Conservation (phyloP, 2,329 filamentous ascomycete genomes). For the Lecanicillium sp. region DNA sequence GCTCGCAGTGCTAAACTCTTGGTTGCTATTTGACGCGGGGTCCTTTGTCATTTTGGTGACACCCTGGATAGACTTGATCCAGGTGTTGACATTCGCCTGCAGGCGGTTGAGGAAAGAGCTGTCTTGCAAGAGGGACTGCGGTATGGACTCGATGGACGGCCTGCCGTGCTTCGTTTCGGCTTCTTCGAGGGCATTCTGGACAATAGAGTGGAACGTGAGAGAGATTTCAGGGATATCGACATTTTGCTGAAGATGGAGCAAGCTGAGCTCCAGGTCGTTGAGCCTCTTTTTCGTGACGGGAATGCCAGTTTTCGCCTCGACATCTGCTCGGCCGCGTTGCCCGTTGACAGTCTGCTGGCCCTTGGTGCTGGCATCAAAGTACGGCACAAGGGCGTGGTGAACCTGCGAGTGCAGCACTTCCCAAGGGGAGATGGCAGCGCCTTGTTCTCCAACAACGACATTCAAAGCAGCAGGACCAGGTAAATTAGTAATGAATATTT, state of each 20-base stretch:
- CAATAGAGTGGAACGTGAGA: slow-evolving; percentile 78
- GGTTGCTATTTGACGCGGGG: slow-evolving; percentile 51
- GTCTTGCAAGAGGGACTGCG: slow-evolving; percentile 68
- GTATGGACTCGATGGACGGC: slow-evolving; percentile 71
- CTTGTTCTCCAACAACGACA: slow-evolving; percentile 59
- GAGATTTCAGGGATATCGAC: slow-evolving; percentile 93
- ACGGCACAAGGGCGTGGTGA: slow-evolving; percentile 84
- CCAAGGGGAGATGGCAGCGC: slow-evolving; percentile 70
- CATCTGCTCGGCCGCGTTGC: slow-evolving; percentile 66
- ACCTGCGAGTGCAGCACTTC: slow-evolving; percentile 89
- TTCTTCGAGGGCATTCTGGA: slow-evolving; percentile 77
- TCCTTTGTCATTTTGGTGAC: slow-evolving; percentile 94
- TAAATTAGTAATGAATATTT: slow-evolving; percentile 89
- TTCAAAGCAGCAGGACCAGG: slow-evolving; percentile 70
- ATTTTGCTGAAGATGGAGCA: slow-evolving; percentile 92
- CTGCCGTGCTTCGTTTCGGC: slow-evolving; percentile 58
- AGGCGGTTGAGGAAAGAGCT: slow-evolving; percentile 89
- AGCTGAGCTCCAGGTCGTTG: slow-evolving; percentile 83
- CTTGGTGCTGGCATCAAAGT: slow-evolving; percentile 94
- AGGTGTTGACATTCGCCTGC: slow-evolving; percentile 88
- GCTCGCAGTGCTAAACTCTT: slow-evolving; percentile 61
- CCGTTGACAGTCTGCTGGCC: slow-evolving; percentile 60
- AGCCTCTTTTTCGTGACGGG: slow-evolving; percentile 96
- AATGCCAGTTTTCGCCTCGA: slow-evolving; percentile 88
- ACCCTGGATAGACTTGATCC: slow-evolving; percentile 97